These are phyloP conservation scores for Boletus rex-veris DNA, from an alignment of 768 basidiomycete species.

Conservation along the genomic window DNA sequence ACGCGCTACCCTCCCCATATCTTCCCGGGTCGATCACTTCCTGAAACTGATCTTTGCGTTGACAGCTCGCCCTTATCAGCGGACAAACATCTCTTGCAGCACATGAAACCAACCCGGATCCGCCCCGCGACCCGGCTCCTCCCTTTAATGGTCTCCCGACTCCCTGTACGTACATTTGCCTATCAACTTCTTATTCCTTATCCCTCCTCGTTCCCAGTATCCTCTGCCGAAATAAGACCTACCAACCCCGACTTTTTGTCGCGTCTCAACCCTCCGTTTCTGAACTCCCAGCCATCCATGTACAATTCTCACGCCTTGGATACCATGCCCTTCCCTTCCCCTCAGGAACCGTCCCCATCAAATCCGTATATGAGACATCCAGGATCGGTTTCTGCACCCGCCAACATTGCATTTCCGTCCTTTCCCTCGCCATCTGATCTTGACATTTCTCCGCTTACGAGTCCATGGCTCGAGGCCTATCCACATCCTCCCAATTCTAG, in stretches of 20 bases:
- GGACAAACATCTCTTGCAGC: constrained; percentile 37
- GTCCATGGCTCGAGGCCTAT: constrained; percentile 73
- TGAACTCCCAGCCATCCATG: constrained; percentile 26
- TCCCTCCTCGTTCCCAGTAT: constrained; percentile 37
- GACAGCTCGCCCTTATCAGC: constrained; percentile 67
- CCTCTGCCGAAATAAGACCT: constrained; percentile 65
- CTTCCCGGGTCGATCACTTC: neutral
- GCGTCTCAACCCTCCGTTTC: constrained; percentile 54
- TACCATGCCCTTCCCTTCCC: constrained; percentile 26
- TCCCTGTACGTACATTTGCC: constrained; percentile 47
- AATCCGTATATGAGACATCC: constrained; percentile 33
- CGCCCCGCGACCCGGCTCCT: constrained; percentile 33
- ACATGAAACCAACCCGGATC: constrained; percentile 34
- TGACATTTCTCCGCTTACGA: constrained; percentile 77
- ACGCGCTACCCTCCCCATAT: neutral
- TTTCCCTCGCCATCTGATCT: constrained; percentile 49
- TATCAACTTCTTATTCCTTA: constrained; percentile 12
- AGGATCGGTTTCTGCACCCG: constrained; percentile 62
- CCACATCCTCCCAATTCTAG: constrained; percentile 33
- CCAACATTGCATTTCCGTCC: constrained; percentile 66
- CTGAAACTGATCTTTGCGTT: constrained; percentile 10
- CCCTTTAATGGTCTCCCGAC: constrained; percentile 59
- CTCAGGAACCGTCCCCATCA: constrained; percentile 29
- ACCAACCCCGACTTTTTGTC: constrained; percentile 57
- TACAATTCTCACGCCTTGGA: constrained; percentile 27